Conservation (phyloP, 345 rosid species). For the Lepidium aucheri region DNA sequence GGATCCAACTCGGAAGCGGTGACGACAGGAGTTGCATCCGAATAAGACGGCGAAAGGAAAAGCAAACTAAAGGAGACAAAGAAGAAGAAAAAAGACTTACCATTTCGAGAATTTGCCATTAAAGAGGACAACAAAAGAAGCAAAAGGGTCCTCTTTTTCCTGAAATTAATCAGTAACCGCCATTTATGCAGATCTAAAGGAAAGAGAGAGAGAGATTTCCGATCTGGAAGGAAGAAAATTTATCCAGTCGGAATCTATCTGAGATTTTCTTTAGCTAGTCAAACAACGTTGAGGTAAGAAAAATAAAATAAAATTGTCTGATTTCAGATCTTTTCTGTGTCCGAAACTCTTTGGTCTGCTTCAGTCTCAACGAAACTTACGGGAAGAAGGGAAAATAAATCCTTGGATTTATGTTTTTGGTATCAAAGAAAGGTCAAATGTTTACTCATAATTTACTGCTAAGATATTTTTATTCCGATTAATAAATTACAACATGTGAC, state of each 20-base stretch:
- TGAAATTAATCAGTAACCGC: constrained; percentile 26
- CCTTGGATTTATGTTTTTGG: background rate
- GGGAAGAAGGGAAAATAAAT: background rate
- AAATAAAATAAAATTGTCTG: background rate
- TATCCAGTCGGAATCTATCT: constrained; percentile 29
- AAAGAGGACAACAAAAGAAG: background rate
- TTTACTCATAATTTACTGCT: background rate
- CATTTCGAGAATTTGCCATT: constrained; percentile 46
- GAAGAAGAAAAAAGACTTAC: constrained; percentile 48
- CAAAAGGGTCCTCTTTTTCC: background rate
- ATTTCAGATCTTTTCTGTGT: background rate
- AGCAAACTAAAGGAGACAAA: constrained; percentile 23
- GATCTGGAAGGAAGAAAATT: constrained; percentile 32
- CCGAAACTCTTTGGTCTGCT: constrained; percentile 19
- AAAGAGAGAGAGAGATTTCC: background rate
- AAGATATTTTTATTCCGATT: background rate
- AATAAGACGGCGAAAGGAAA: constrained; percentile 28
- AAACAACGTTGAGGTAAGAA: constrained; percentile 6
- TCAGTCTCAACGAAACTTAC: background rate
- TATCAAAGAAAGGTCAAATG: background rate
- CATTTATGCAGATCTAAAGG: constrained; percentile 10
- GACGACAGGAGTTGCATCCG: constrained; percentile 10
- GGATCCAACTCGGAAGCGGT: constrained; percentile 30
- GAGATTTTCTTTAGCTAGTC: constrained; percentile 27
- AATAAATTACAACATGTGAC: background rate